Percentiles rank a stretch among this genome's conserved stretches.
Conservation (phyloP, 225 moss, liverwort and hornwort species). For the Lunularia cruciata region DNA sequence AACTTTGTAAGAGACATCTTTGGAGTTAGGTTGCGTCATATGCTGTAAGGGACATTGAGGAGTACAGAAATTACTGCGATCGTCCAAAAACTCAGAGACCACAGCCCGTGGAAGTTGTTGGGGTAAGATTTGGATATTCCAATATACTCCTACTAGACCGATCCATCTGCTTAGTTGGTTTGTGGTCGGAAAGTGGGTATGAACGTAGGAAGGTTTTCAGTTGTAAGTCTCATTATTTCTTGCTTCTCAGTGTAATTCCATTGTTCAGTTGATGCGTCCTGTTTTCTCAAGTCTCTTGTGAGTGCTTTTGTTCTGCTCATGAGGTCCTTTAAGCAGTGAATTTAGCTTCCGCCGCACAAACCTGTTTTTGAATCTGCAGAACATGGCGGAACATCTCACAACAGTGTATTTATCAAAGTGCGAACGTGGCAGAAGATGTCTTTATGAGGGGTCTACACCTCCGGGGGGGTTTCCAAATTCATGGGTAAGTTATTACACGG, state of each 20-base stretch:
- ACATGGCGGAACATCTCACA: slow-evolving; percentile 91
- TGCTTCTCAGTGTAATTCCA: no score
- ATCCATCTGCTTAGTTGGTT: no score
- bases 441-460: slow-evolving; percentile 95
- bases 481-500: slow-evolving; percentile 64
- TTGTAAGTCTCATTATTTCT: no score
- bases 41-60: slow-evolving; percentile 86
- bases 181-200: no score
- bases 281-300: no score
- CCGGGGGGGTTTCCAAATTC: slow-evolving; percentile 95
- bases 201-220: no score
- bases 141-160: no score
- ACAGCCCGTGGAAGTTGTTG: slow-evolving; percentile 67
- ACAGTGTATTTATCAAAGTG: slow-evolving; percentile 82
- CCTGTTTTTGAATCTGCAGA: slow-evolving; percentile 58
- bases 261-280: no score
- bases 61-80: slow-evolving; percentile 88
- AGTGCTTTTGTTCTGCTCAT: no score
- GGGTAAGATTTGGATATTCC: slow-evolving; percentile 51
- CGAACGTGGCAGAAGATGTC: slow-evolving; percentile 88
- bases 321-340: no score
- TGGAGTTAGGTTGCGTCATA: slow-evolving; percentile 75
- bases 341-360: no score
- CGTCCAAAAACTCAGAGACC: slow-evolving; percentile 74
- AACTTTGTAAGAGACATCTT: background rate